Evolutionary conservation across 768 basidiomycete genomes (phyloP), one percentile per base, ranked within the genome.

Genomic region (Tylopilus sp.): DNA sequence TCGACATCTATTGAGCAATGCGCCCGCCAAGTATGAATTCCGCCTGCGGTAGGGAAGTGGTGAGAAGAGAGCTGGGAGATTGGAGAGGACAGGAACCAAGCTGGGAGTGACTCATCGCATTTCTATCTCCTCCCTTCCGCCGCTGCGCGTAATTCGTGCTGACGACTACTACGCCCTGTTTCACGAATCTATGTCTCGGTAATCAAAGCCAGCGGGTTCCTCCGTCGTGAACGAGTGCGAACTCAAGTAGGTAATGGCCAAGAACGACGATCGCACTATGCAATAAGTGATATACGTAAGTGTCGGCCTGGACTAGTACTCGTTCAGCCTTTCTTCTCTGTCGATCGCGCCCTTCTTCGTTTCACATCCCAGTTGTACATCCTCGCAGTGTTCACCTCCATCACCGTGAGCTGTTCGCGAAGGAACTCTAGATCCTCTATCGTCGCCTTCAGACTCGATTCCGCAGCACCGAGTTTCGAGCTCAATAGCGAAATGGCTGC

Each of bases 361-460:
- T 91, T 92, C 26, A 96, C 92, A 66, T 96, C 93, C 88, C 89
- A 95, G 66, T 98, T 99, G 67, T 96, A 98, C 48, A 96, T 87
- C 33, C 96, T 78, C 6, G 96, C 96, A 13, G 91, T 94, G 66
- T 98, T 98, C 34, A 85, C 84, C 66, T 99, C 95, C 90, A 98
- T 97, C 11, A 97, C 83, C 6, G 97, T 98, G 48, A 94, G 78
- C 69, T 99, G 97, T 65, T 98, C 97, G 47, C 92, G 77, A 54
- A 98, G 71, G 67, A 91, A 99, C 65, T 94, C 93, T 21, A 97
- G 76, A 67, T 98, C 97, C 62, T 95, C 92, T 38, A 86, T 75
- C 0, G 87, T 84, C 65, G 85, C 84, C 25, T 75, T 64, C 46
- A 96, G 72, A 51, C 76, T 82, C 13, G 72, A 72, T 64, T 90